Percentiles rank a stretch among this genome's conserved stretches.
phyloP scores from a whole-genome alignment of 306 rosid species.

The Malus domestica region ASM211411v1 NC_041800.1:29680233-29680732 shows the following conservation, averaged over 20 bases:
- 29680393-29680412: conserved; percentile 33
- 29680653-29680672: background rate
- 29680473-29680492: conserved; percentile 46
- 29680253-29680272: conserved; percentile 47
- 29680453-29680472: conserved; percentile 49
- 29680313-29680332: background rate
- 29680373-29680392: conserved; percentile 46
- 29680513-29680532: conserved; percentile 61
- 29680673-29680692: too few relatives aligned
- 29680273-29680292: background rate
- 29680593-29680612: conserved; percentile 47
- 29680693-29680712: too few relatives aligned
- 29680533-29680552: conserved; percentile 42
- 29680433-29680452: conserved; percentile 36
- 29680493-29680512: conserved; percentile 35
- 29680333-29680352: background rate
- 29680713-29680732: background rate
- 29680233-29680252: conserved; percentile 59
- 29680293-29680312: background rate
- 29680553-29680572: conserved; percentile 32
- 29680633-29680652: conserved; percentile 39
- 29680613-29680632: conserved; percentile 43
- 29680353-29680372: conserved; percentile 48
- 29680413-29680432: conserved; percentile 69
- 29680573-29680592: conserved; percentile 32